Evolutionary conservation across 2,329 filamentous ascomycete species (phyloP).

Genomic region (Penicillium aurantiogriseum): DNA sequence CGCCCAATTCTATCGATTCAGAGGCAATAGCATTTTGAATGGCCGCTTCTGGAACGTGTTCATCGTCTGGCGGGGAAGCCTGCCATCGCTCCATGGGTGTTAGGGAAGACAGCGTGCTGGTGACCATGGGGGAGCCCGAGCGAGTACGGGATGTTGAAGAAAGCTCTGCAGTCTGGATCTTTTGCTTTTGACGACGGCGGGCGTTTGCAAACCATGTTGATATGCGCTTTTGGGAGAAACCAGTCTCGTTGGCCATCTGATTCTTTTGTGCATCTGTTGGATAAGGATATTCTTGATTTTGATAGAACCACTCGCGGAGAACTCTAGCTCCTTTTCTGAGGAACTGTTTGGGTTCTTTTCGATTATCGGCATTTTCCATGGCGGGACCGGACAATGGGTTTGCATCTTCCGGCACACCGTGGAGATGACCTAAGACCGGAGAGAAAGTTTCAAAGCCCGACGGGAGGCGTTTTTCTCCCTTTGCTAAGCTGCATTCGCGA

Average conservation of each 20-base stretch:
- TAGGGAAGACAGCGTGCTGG: slow-evolving; percentile 36
- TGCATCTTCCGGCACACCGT: slow-evolving; percentile 48
- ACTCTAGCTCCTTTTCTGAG: slow-evolving; percentile 47
- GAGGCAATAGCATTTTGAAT: slow-evolving; percentile 41
- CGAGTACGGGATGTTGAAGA: slow-evolving; percentile 30
- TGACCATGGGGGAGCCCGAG: slow-evolving; percentile 48
- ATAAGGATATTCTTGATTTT: slow-evolving; percentile 50
- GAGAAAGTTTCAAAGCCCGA: slow-evolving; percentile 49
- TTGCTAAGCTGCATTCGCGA: slow-evolving; percentile 51
- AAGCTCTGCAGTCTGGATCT: slow-evolving; percentile 15
- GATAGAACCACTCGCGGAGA: slow-evolving; percentile 49
- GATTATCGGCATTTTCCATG: neutral
- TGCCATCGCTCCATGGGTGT: slow-evolving; percentile 51
- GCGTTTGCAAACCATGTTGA: slow-evolving; percentile 55
- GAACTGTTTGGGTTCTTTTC: slow-evolving; percentile 39
- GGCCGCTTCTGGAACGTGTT: slow-evolving; percentile 41
- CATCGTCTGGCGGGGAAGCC: slow-evolving; percentile 48
- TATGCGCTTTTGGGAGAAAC: slow-evolving; percentile 48
- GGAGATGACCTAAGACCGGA: slow-evolving; percentile 51
- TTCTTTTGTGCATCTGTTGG: slow-evolving; percentile 50
- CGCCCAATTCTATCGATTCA: neutral
- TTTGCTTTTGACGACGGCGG: slow-evolving; percentile 48
- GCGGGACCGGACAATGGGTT: neutral
- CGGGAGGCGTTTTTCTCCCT: slow-evolving; percentile 46
- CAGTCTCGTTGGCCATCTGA: slow-evolving; percentile 43